Evolutionary conservation across 805 yeast genomes (phyloP), one percentile per base, ranked within the genome.

Genomic region (Pichia manshurica): DNA sequence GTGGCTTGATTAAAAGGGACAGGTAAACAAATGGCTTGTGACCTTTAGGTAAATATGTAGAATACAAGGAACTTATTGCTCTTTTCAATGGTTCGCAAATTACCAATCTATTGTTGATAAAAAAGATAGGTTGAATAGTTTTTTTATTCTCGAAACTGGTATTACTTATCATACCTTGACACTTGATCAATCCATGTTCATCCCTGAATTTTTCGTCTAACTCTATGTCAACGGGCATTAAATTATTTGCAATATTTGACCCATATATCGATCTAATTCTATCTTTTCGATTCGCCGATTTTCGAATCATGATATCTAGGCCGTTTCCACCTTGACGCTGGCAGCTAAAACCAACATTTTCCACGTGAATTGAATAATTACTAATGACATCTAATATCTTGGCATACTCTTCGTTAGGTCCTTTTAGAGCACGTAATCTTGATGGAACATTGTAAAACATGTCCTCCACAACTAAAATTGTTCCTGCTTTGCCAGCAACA

Each of bases 371-470:
- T 1, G 96, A 82, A 59, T 93, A 93, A 39, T 86, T 73, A 3
- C 90, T 88, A 0, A 87, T 79, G 4, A 90, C 87, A 53, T 90
- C 97, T 29, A 91, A 63, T 6, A 93, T 84, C 53, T 78, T 81
- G 10, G 78, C 62, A 58, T 81, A 84, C 58, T 93, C 98, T 13
- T 89, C 96, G 53, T 72, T 72, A 10, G 81, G 71, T 0, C 85
- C 74, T 47, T 73, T 73, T 42, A 90, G 66, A 0, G 95, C 77
- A 47, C 82, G 69, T 28, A 84, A 65, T 42, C 99, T 72, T 0
- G 95, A 78, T 0, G 96, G 93, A 25, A 84, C 78, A 60, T 91
- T 93, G 68, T 82, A 93, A 59, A 93, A 93, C 47, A 93, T 68
- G 62, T 93, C 96, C 62, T 89, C 96, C 6, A 89, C 95, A 0